Percentiles rank a stretch among this genome's conserved stretches.
These are phyloP conservation scores for Saxophila tyrrhenica DNA, from an alignment of 495 filamentous ascomycete species.

Conservation along the genomic window DNA sequence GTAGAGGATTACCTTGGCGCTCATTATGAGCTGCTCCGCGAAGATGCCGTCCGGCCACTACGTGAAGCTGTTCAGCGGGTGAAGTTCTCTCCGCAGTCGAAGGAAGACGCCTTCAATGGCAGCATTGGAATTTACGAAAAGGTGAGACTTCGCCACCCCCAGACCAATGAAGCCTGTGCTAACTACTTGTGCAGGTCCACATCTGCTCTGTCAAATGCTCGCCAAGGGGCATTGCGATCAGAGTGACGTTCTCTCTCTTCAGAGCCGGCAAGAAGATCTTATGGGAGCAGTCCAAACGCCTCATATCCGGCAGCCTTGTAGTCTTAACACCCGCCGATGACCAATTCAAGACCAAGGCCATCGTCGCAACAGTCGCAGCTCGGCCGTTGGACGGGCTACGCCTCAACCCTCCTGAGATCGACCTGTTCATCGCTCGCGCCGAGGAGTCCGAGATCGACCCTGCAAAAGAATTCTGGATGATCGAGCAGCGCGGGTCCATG, in stretches of 20 bases:
- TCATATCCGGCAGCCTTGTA: constrained; percentile 58
- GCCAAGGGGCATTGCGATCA: constrained; percentile 49
- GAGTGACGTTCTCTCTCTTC: constrained; percentile 58
- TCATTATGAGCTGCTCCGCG: constrained; percentile 32
- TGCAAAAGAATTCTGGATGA: constrained; percentile 61
- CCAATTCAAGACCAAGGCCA: constrained; percentile 52
- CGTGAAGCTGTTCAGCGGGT: constrained; percentile 29
- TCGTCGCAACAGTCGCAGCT: constrained; percentile 63
- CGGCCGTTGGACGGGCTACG: constrained; percentile 51
- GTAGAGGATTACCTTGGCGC: constrained; percentile 26
- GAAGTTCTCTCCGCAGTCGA: constrained; percentile 15
- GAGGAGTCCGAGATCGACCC: constrained; percentile 59
- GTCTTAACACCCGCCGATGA: constrained; percentile 56
- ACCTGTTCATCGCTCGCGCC: constrained; percentile 56
- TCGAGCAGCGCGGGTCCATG: constrained; percentile 59
- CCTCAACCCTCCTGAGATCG: constrained; percentile 57
- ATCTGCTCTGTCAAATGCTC: constrained; percentile 53
- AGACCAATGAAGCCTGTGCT: neutral
- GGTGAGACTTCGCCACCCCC: constrained; percentile 31
- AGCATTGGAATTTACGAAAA: constrained; percentile 63
- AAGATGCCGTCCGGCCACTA: constrained; percentile 35
- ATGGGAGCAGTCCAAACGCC: constrained; percentile 66
- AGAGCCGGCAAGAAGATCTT: constrained; percentile 56
- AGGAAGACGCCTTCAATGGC: constrained; percentile 29
- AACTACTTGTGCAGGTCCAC: constrained; percentile 43